A percentile compares a stretch with the other conserved stretches of the same genome.
These are phyloP conservation scores for Hypoxylon cercidicola DNA, from an alignment of 495 filamentous ascomycete species.

Conservation along the genomic window DNA sequence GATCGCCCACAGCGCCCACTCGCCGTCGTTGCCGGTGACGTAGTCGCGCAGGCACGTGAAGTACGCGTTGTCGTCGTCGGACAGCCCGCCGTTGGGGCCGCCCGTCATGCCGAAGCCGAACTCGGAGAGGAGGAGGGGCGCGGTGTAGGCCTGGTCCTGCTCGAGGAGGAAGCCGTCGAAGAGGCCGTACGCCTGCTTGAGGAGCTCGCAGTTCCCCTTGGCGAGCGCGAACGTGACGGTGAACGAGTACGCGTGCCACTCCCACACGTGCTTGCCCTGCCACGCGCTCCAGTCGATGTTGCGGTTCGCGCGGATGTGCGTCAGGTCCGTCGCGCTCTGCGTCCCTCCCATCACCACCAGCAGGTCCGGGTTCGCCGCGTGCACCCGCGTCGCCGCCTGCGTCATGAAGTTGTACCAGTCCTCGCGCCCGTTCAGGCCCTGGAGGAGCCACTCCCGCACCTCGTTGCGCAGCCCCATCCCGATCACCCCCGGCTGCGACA, in stretches of 20 bases:
- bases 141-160: constrained; percentile 54
- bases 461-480: constrained; percentile 62
- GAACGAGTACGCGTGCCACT: constrained; percentile 62
- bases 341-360: constrained; percentile 60
- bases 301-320: constrained; percentile 48
- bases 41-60: constrained; percentile 57
- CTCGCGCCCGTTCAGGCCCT: constrained; percentile 49
- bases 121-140: constrained; percentile 60
- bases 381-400: constrained; percentile 53
- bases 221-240: constrained; percentile 55
- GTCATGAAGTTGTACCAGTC: constrained; percentile 61
- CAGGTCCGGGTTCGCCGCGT: constrained; percentile 54
- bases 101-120: constrained; percentile 61
- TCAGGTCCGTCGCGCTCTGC: constrained; percentile 55
- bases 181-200: constrained; percentile 53
- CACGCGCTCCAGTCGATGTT: constrained; percentile 55
- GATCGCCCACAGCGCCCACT: constrained; percentile 62
- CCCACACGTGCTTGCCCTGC: constrained; percentile 60
- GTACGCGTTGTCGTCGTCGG: constrained; percentile 49
- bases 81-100: constrained; percentile 47
- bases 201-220: constrained; percentile 51
- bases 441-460: constrained; percentile 55
- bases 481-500: constrained; percentile 53
- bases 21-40: constrained; percentile 58
- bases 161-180: constrained; percentile 57